phyloP scores from a whole-genome alignment of 192 early-diverging fungal species.

The Gamsiella multidivaricata region DNA sequence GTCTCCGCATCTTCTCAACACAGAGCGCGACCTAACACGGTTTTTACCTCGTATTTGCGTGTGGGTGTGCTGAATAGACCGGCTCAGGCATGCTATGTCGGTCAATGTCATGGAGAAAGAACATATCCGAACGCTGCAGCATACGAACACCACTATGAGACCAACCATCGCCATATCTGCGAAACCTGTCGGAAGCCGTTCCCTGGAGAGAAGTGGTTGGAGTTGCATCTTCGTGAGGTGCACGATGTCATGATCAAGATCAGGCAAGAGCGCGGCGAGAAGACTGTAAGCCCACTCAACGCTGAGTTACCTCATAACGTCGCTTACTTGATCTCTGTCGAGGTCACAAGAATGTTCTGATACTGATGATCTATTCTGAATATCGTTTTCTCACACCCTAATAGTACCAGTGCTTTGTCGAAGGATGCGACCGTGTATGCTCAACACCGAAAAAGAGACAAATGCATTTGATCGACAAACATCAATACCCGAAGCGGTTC shows the following conservation, averaged over 20 bases:
- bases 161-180: constrained; percentile 61
- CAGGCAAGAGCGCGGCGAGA: constrained; percentile 60
- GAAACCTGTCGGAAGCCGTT: constrained; percentile 59
- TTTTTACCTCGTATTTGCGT: no score
- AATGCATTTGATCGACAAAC: constrained; percentile 65
- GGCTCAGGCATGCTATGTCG: constrained; percentile 22
- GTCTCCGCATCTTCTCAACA: no score
- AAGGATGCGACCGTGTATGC: constrained; percentile 58
- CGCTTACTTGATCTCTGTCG: no score
- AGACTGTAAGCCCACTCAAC: constrained; percentile 52
- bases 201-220: constrained; percentile 59
- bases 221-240: constrained; percentile 60
- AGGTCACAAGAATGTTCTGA: no score
- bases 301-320: background rate
- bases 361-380: no score
- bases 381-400: background rate
- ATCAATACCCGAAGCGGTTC: constrained; percentile 62
- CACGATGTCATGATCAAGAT: constrained; percentile 62
- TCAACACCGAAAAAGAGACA: constrained; percentile 48
- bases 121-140: constrained; percentile 50
- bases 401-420: constrained; percentile 66
- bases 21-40: no score
- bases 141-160: constrained; percentile 66
- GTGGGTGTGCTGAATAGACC: background rate
- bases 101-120: constrained; percentile 31